Evolutionary conservation across 345 rosid species (phyloP).

Genomic region (Salix koriyanagi): DNA sequence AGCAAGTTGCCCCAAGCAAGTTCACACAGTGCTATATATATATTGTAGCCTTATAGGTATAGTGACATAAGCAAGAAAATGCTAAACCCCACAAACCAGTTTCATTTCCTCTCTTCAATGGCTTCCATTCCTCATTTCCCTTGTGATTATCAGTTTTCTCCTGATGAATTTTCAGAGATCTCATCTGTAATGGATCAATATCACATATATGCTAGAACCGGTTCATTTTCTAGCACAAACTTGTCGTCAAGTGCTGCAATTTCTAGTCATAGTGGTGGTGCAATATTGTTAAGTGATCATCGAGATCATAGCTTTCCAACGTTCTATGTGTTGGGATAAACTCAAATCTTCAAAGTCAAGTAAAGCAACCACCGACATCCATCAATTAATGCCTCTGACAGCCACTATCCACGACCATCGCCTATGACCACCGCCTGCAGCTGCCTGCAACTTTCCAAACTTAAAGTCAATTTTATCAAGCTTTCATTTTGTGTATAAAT

Average conservation of each 20-base stretch:
- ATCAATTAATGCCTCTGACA: too few species aligned
- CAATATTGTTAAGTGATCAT: conserved; percentile 13
- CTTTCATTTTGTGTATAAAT: too few species aligned
- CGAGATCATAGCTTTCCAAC: conserved; percentile 10
- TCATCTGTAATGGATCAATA: conserved; percentile 17
- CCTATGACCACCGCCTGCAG: too few species aligned
- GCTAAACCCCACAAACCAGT: neutral
- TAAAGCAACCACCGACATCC: too few species aligned
- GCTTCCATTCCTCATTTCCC: conserved; percentile 48
- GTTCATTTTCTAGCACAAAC: conserved; percentile 3
- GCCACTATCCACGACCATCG: too few species aligned
- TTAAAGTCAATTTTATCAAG: too few species aligned
- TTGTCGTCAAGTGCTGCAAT: neutral
- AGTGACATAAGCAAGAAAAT: conserved; percentile 6
- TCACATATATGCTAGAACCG: neutral
- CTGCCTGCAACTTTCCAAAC: too few species aligned
- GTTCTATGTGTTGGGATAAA: neutral
- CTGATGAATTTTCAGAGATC: conserved; percentile 35
- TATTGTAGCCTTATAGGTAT: neutral
- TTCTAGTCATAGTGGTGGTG: neutral
- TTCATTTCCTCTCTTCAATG: conserved; percentile 25
- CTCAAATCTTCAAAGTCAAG: too few species aligned
- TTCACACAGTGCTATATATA: neutral
- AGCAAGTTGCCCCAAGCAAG: conserved; percentile 8
- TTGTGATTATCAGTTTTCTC: conserved; percentile 36